Evolutionary conservation across 768 basidiomycete species (phyloP), one percentile per base, ranked within the genome.

Genomic region (Gloeostereum incarnatum): DNA sequence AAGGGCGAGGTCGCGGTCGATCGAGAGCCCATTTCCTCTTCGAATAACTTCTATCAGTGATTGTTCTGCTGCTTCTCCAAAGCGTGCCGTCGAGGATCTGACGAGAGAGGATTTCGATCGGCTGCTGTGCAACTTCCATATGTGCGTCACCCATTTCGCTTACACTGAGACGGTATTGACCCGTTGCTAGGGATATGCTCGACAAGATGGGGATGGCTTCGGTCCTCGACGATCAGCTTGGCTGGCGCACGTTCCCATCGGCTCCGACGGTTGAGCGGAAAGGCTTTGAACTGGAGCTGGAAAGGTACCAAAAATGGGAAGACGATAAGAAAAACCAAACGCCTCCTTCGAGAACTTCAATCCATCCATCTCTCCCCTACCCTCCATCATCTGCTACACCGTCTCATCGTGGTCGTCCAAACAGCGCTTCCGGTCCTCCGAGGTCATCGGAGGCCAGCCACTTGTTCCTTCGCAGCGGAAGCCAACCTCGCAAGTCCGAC

Each of bases 61-160:
- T 14, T 19, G n/a, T n/a, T n/a, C n/a, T n/a, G n/a, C 35, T 16
- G 4, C 41, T 27, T 24, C 54, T 2, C 48, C 59, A 6, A 60
- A 54, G 36, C 53, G 46, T 39, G 60, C 57, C 17, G 61, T 83
- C 18, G 43, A 63, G 36, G 62, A 66, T 10, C 59, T 84, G 56
- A 71, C 68, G 6, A 57, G 81, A 42, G 63, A 71, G 29, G 77
- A 81, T 31, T 83, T 81, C 45, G 78, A 84, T 45, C 61, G 57
- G 21, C 56, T 81, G 20, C 49, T 83, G 43, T 56, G 52, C 26
- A 63, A 68, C 41, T 84, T 81, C 45, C 70, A 78, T 24, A 53
- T 81, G 82, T 82, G 49, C 55, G 81, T 66, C 9, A 11, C 11
- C 30, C 45, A 31, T 43, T 36, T 23, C n/a, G 19, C 6, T 36